phyloP scores from a whole-genome alignment of 2,329 filamentous ascomycete species.

The Aureobasidium sp. region DNA sequence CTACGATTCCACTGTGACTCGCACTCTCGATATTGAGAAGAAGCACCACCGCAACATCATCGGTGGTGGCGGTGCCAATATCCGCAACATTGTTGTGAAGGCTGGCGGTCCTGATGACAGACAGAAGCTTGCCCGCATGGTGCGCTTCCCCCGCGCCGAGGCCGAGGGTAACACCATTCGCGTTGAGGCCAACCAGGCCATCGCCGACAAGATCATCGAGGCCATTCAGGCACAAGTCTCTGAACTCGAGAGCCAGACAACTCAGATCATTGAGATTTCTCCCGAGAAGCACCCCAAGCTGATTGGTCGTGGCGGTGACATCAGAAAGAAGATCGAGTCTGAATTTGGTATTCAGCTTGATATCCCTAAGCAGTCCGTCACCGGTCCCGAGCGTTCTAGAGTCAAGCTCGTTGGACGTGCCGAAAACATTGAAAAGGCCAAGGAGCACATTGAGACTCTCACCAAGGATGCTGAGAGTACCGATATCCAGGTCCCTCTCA shows the following conservation, averaged over 20 bases:
- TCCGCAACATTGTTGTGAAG: conserved; percentile 76
- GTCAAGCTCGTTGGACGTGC: conserved; percentile 79
- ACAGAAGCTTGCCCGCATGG: conserved; percentile 74
- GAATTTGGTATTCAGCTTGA: conserved; percentile 83
- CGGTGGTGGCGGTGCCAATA: conserved; percentile 76
- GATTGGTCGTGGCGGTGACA: conserved; percentile 86
- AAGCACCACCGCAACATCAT: conserved; percentile 89
- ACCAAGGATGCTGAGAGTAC: conserved; percentile 83
- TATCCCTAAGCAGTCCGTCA: conserved; percentile 66
- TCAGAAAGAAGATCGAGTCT: conserved; percentile 73
- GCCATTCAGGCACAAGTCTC: conserved; percentile 73
- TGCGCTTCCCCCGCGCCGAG: conserved; percentile 85
- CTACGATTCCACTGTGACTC: conserved; percentile 82
- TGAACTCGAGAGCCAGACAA: conserved; percentile 77
- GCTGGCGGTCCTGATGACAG: conserved; percentile 86
- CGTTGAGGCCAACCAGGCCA: conserved; percentile 71
- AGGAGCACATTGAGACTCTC: conserved; percentile 70
- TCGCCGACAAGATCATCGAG: conserved; percentile 83
- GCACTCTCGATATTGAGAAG: conserved; percentile 83
- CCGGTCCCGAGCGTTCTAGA: conserved; percentile 67
- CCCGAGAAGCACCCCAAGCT: conserved; percentile 83
- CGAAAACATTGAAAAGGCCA: conserved; percentile 73
- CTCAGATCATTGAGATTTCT: conserved; percentile 70
- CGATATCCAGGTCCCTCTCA: conserved; percentile 73
- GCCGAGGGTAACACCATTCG: conserved; percentile 71